Evolutionary conservation across 495 filamentous ascomycete species (phyloP).

Genomic region (Sporormia fimetaria): DNA sequence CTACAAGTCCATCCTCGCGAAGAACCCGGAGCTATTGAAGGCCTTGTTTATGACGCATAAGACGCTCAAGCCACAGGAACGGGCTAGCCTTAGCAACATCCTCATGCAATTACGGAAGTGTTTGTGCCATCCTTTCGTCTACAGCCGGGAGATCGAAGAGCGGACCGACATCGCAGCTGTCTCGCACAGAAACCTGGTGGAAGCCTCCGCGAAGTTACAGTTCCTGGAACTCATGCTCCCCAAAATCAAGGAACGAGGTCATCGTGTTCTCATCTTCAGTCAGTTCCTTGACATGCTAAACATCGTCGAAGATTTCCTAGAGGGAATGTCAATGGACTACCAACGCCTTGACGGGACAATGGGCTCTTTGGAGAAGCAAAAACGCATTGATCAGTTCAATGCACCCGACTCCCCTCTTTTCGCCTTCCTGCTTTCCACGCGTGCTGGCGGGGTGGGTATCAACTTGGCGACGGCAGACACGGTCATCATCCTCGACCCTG

Average conservation of each 20-base stretch:
- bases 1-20: slow-evolving; percentile 83
- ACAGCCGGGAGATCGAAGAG: slow-evolving; percentile 82
- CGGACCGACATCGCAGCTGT: slow-evolving; percentile 40
- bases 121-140: slow-evolving; percentile 91
- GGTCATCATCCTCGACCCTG: slow-evolving; percentile 94
- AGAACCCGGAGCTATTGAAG: slow-evolving; percentile 79
- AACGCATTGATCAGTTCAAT: slow-evolving; percentile 88
- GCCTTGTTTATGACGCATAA: slow-evolving; percentile 58
- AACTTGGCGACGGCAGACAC: slow-evolving; percentile 96
- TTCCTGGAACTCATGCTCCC: slow-evolving; percentile 83
- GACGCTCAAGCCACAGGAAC: slow-evolving; percentile 50
- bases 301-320: slow-evolving; percentile 83
- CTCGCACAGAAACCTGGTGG: slow-evolving; percentile 68
- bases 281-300: slow-evolving; percentile 86
- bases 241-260: slow-evolving; percentile 75
- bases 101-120: slow-evolving; percentile 92
- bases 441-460: slow-evolving; percentile 92
- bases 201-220: slow-evolving; percentile 82
- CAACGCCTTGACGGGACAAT: slow-evolving; percentile 80
- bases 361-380: slow-evolving; percentile 73
- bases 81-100: slow-evolving; percentile 78
- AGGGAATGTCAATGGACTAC: slow-evolving; percentile 54
- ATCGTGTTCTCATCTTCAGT: slow-evolving; percentile 90
- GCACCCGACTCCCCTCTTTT: slow-evolving; percentile 70
- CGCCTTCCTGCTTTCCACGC: slow-evolving; percentile 82